These are phyloP conservation scores for Nyssa sinensis DNA, from an alignment of 148 eudicot species.

Conservation along the genomic window DNA sequence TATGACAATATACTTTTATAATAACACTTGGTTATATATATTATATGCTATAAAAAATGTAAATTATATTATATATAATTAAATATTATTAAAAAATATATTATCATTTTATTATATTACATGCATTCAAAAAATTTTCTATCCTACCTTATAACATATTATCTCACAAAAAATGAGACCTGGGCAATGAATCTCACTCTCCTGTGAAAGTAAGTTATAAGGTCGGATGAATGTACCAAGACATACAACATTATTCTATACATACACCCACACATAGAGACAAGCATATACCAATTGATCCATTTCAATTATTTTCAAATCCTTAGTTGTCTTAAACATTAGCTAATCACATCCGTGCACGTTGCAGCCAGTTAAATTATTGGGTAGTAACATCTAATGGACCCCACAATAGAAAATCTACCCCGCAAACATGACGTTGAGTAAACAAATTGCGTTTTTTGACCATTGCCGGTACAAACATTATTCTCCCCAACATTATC, in stretches of 20 bases:
- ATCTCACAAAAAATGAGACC: too few species aligned
- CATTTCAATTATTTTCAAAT: not conserved
- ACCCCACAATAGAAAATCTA: not conserved
- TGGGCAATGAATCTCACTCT: too few species aligned
- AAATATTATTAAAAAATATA: too few species aligned
- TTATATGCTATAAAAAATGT: too few species aligned
- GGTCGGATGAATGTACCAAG: not conserved
- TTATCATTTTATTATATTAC: not conserved
- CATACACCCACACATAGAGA: not conserved
- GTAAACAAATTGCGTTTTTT: not conserved
- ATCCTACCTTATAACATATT: too few species aligned
- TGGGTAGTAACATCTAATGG: not conserved
- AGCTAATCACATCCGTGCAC: not conserved
- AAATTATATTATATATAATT: too few species aligned
- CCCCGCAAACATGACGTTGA: not conserved
- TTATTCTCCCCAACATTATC: not conserved
- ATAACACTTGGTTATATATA: too few species aligned
- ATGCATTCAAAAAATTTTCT: not conserved
- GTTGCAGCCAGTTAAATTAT: not conserved
- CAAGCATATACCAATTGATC: not conserved
- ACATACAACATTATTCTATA: not conserved
- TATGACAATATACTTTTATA: too few species aligned
- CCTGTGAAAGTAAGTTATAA: not conserved
- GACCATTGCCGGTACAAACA: not conserved
- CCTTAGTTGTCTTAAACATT: not conserved